Evolutionary conservation across 2,329 filamentous ascomycete genomes (phyloP).

Genomic region (Venturia effusa): DNA sequence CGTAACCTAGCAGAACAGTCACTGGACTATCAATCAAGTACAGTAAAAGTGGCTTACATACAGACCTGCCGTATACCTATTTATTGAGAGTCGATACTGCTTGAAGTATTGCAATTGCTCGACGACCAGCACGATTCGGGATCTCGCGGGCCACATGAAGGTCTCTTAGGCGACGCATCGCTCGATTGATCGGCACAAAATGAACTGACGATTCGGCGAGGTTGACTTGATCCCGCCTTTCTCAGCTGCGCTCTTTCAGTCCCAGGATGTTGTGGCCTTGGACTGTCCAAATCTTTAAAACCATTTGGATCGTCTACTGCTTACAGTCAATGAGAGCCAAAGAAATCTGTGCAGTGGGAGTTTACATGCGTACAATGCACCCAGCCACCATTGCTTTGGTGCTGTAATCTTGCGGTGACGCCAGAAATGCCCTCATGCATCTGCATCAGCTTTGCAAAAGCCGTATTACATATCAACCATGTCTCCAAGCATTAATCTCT

Average conservation of each 20-base stretch:
- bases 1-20: background rate
- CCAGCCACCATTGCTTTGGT: background rate
- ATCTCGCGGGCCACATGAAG: background rate
- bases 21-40: background rate
- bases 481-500: slow-evolving; percentile 65
- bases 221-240: background rate
- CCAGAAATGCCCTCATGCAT: background rate
- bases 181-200: background rate
- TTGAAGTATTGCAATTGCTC: background rate
- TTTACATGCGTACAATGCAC: background rate
- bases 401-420: background rate
- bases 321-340: background rate
- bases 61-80: background rate
- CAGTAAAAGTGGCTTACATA: background rate
- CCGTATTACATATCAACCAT: slow-evolving; percentile 33
- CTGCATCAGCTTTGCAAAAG: background rate
- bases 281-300: background rate
- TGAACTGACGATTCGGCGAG: background rate
- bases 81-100: background rate
- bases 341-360: background rate
- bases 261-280: background rate
- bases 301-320: background rate
- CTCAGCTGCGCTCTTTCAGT: background rate
- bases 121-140: background rate
- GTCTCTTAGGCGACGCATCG: background rate